Evolutionary conservation across 352 stramenopile species (phyloP).

Genomic region (Elongisporangium undulatum): DNA sequence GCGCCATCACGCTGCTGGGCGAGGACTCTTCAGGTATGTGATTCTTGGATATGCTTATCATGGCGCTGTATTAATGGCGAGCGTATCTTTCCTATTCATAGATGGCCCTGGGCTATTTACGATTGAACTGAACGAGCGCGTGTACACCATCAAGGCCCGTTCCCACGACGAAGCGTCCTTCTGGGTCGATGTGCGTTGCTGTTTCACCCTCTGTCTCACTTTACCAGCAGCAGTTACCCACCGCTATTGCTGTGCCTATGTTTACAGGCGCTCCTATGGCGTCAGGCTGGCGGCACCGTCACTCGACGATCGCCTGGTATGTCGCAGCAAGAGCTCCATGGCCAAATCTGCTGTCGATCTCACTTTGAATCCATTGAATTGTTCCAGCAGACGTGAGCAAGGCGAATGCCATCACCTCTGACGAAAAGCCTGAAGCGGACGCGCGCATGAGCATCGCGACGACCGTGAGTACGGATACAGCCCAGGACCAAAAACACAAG

Average conservation of each 20-base stretch:
- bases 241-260: neutral
- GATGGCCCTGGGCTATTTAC: slow-evolving; percentile 85
- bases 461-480: slow-evolving; percentile 3
- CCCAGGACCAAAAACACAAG: slow-evolving; percentile 12
- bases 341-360: too few relatives aligned
- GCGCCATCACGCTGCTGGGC: slow-evolving; percentile 64
- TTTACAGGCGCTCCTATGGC: slow-evolving; percentile 70
- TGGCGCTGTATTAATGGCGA: neutral
- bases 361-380: neutral
- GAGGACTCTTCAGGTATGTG: slow-evolving; percentile 59
- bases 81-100: slow-evolving; percentile 14
- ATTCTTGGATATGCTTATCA: neutral
- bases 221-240: neutral
- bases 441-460: slow-evolving; percentile 2
- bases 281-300: slow-evolving; percentile 72
- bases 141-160: slow-evolving; percentile 89
- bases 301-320: slow-evolving; percentile 70
- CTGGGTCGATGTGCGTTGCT: slow-evolving; percentile 70
- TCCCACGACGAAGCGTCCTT: slow-evolving; percentile 83
- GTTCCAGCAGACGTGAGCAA: neutral
- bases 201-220: neutral
- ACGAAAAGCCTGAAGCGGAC: slow-evolving; percentile 4
- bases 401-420: neutral
- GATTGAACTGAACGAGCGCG: slow-evolving; percentile 87
- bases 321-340: slow-evolving; percentile 7